A percentile compares a stretch with the other conserved stretches of the same genome.
These are phyloP conservation scores for Glomus cerebriforme DNA, from an alignment of 192 early-diverging fungal genomes.

Conservation along the genomic window DNA sequence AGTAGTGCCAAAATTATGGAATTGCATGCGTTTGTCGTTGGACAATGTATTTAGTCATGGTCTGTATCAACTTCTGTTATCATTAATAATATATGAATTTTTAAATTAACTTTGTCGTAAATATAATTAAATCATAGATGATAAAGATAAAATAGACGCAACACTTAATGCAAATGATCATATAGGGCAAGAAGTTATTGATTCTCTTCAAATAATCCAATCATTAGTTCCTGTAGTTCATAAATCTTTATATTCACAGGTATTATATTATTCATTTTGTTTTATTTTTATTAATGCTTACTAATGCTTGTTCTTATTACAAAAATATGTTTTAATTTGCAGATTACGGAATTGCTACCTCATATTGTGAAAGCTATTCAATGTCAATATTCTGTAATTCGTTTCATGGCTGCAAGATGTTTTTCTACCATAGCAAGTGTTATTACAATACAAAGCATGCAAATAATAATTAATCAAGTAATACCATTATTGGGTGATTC, in stretches of 20 bases:
- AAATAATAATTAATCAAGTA: conserved; percentile 72
- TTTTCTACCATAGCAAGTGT: conserved; percentile 73
- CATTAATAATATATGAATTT: background rate
- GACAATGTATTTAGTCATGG: conserved; percentile 44
- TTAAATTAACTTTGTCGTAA: background rate
- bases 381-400: conserved; percentile 71
- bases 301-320: too few relatives aligned
- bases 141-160: conserved; percentile 23
- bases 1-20: conserved; percentile 72
- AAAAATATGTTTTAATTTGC: background rate
- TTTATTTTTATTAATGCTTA: background rate
- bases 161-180: conserved; percentile 37
- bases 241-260: conserved; percentile 39
- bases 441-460: conserved; percentile 75
- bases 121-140: background rate
- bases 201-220: conserved; percentile 73
- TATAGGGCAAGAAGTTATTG: conserved; percentile 70
- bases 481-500: conserved; percentile 80
- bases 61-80: background rate
- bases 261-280: conserved; percentile 11
- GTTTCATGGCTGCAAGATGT: conserved; percentile 77
- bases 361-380: conserved; percentile 65
- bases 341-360: conserved; percentile 62
- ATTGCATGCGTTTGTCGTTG: conserved; percentile 53
- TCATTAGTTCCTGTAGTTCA: conserved; percentile 69